Percentiles rank a stretch among this genome's conserved stretches.
phyloP scores from a whole-genome alignment of 805 yeast species.

The Zygosaccharomyces gambellarensis region DNA sequence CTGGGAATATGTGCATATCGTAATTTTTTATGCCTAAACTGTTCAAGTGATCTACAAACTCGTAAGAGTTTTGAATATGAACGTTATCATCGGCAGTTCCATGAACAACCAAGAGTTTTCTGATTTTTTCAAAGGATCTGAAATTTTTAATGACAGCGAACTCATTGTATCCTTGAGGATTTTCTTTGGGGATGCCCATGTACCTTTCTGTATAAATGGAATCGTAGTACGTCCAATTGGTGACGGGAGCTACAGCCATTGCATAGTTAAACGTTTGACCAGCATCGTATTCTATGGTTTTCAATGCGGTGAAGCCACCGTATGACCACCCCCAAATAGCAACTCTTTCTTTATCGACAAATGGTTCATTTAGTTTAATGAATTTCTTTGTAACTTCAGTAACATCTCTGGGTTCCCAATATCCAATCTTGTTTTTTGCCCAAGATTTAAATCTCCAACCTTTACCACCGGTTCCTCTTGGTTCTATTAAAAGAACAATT shows the following conservation, averaged over 20 bases:
- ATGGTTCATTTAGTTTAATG: constrained; percentile 37
- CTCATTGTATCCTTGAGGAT: constrained; percentile 45
- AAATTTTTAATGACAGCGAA: constrained; percentile 42
- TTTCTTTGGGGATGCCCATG: constrained; percentile 52
- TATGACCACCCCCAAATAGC: constrained; percentile 89
- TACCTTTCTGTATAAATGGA: constrained; percentile 90
- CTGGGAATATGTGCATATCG: constrained; percentile 88
- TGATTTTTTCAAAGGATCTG: constrained; percentile 42
- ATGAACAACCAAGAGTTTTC: constrained; percentile 64
- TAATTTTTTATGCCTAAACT: constrained; percentile 55
- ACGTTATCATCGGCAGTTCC: constrained; percentile 86
- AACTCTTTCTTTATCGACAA: constrained; percentile 49
- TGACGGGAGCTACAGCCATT: constrained; percentile 93
- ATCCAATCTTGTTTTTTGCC: constrained; percentile 56
- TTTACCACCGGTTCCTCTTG: constrained; percentile 77
- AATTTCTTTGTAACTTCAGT: constrained; percentile 47
- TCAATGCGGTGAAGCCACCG: constrained; percentile 74
- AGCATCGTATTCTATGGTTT: constrained; percentile 63
- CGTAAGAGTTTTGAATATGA: constrained; percentile 65
- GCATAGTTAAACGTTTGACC: constrained; percentile 67
- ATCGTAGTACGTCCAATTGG: constrained; percentile 89
- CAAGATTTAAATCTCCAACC: constrained; percentile 62
- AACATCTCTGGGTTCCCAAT: constrained; percentile 74
- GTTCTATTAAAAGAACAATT: constrained; percentile 64
- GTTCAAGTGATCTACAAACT: constrained; percentile 57